Evolutionary conservation across 768 basidiomycete species (phyloP), one percentile per base, ranked within the genome.

Genomic region (Russula emetica): DNA sequence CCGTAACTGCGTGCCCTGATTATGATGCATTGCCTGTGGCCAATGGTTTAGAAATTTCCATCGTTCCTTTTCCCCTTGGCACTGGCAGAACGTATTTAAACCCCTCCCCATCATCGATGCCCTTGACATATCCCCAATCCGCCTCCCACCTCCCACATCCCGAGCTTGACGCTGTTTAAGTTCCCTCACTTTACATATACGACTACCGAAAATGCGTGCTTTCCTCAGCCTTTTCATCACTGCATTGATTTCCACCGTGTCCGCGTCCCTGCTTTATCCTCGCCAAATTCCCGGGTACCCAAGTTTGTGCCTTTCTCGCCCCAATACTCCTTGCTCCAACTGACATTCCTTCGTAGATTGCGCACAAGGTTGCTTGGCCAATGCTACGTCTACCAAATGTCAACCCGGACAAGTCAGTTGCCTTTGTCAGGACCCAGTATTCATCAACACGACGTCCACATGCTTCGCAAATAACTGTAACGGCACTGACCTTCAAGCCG

Each of bases 401-500:
- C 16, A 59, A 16, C 10, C 72, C 4, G 73, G 72, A n/a, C 83
- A 90, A 74, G 75, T 80, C 70, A 66, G 67, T 30, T 92, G 90
- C 69, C 75, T 87, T 34, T 89, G 87, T 79, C 73, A 75, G 6
- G 76, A 74, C 70, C 0, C 67, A 22, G n/a, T 61, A 1, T 88
- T 86, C 70, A 68, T 87, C 64, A 54, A 61, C 44, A 70, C 71
- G 58, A 78, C 79, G 53, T 81, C 83, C 42, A 1, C 68, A 0
- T 88, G 87, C 74, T 80, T 87, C 64, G 24, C 71, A 55, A 42
- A 55, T 5, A 66, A 73, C n/a, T 88, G 87, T 77, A 64, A 67
- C 0, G 80, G 78, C 53, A 44, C 40, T 13, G 84, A 87, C 70
- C 76, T 85, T 61, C 36, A 67, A 28, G 68, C 56, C 14, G 82